Base-by-base conservation (phyloP, 2,329 filamentous ascomycete species). In the Colletotrichum phormii region DNA sequence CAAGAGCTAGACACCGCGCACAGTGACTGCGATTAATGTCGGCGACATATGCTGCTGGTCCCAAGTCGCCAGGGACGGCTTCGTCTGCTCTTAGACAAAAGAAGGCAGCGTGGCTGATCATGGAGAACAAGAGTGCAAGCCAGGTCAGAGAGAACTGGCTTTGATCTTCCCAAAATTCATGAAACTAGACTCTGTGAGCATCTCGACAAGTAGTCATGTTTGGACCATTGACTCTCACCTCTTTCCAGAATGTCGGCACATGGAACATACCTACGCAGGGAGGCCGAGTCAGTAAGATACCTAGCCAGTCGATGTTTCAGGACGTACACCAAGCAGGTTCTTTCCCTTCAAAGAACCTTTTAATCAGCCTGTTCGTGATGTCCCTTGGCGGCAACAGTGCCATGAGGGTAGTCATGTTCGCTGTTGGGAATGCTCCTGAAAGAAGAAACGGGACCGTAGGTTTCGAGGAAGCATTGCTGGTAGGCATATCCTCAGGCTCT, bases 51-150 rank as follows among this genome's bases (percentile, higher is more conserved):
- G 64, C 74, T 2, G 78, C 68, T 15, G 69, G 64, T 2, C 77
- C 77, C 11, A 82, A 63, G 15, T 71, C 75, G 4, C 75, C 76
- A 2, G 79, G 79, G 1, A 78, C 31, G 5, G 76, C 75, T 33
- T 80, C 78, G 18, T 75, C 76, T 11, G 73, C 75, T 11, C 76
- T 74, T 18, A 76, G 67, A 33, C 75, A 79, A 29, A 79, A 79
- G 15, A 80, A 64, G 7, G 79, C 75, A 9, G 78, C 75, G 37
- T 79, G 77, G 2, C 76, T 74, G 42, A 81, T 75, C 75, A 82
- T 77, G 65, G 75, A 74, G 70, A 79, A 80, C 22, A 82, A 66
- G 29, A 82, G 74, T 7, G 77, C 80, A 13, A 82, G 57, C 73
- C 78, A 80, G 0, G 77, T 76, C 11, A 77, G 64, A 1, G 78